Percentiles rank a stretch among this genome's conserved stretches.
Conservation (phyloP, 2,329 filamentous ascomycete species). For the Hymenoscyphus repandus region DNA sequence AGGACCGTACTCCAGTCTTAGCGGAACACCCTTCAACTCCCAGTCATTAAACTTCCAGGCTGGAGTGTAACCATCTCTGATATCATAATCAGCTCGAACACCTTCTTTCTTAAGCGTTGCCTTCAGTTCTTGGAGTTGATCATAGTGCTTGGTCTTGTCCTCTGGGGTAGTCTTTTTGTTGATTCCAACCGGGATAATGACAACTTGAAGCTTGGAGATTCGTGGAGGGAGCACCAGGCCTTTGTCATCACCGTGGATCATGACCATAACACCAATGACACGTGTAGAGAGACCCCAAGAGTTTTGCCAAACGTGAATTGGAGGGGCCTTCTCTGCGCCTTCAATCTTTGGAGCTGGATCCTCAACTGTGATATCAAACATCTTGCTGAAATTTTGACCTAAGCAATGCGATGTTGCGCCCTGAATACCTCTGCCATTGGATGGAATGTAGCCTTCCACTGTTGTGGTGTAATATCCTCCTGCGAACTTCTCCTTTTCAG, state of each 20-base stretch:
- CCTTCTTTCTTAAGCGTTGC: constrained; percentile 64
- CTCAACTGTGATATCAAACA: constrained; percentile 98
- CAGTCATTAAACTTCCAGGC: constrained; percentile 99
- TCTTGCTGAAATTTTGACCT: constrained; percentile 97
- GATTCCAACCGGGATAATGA: constrained; percentile 89
- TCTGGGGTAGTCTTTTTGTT: constrained; percentile 82
- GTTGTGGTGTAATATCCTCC: constrained; percentile 96
- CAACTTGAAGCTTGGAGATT: constrained; percentile 77
- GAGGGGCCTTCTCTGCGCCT: constrained; percentile 67
- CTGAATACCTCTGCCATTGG: constrained; percentile 94
- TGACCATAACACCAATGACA: constrained; percentile 97
- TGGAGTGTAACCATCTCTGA: constrained; percentile 84
- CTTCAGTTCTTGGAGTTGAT: constrained; percentile 68
- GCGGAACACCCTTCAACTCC: constrained; percentile 92
- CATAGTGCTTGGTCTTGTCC: constrained; percentile 69
- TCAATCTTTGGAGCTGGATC: constrained; percentile 63
- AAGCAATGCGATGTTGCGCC: constrained; percentile 86
- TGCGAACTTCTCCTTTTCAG: constrained; percentile 96
- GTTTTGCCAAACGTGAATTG: constrained; percentile 94
- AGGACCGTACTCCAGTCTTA: constrained; percentile 92
- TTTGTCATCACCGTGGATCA: constrained; percentile 95
- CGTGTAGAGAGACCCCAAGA: constrained; percentile 98
- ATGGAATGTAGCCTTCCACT: constrained; percentile 92
- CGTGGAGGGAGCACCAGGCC: constrained; percentile 89
- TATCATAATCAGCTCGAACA: constrained; percentile 75